Base-by-base conservation (phyloP, 805 yeast genomes). In the Ogataea philodendri region DNA sequence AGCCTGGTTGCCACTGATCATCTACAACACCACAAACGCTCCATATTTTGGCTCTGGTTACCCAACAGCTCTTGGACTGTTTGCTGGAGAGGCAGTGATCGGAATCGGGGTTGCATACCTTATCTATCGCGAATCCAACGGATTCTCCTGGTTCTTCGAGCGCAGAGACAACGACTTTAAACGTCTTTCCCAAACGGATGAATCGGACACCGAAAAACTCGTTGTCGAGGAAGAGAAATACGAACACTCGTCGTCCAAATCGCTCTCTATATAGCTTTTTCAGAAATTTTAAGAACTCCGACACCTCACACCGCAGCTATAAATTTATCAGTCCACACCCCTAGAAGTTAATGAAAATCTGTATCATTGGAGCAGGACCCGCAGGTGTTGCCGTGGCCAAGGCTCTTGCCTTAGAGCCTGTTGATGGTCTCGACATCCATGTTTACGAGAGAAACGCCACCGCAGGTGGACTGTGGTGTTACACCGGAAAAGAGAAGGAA, bases 291-390 rank as follows among this genome's bases (percentile, higher is more conserved):
- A 20, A 22, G 15, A 10, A 23, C 21, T 22, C 25, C 37, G 13
- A 27, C 30, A 23, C 33, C 39, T 35, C 18, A 18, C 29, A 23
- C 39, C 39, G 15, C n/a, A 13, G 5, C 15, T 8, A 11, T 21
- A 22, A 22, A 22, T 25, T 14, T 28, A 35, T 35, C 39, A 30
- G 9, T 23, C 39, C 30, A 35, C 29, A 19, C 30, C 30, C 17
- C 7, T 3, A 16, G 9, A 15, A 17, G n/a, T 15, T 23, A 35
- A 42, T 42, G 46, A 46, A 37, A 29, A 33, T 60, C 29, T 64
- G 62, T 9, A 53, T 60, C 16, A 55, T 60, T 11, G 65, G 65
- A 28, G 65, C 61, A 17, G 65, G 65, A 1, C 63, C 64, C 10
- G 45, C 56, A 6, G 65, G 65, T 6, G 38, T 56, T 4, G 64